Conservation (phyloP, 306 rosid genomes). For the Senna siamea region DNA sequence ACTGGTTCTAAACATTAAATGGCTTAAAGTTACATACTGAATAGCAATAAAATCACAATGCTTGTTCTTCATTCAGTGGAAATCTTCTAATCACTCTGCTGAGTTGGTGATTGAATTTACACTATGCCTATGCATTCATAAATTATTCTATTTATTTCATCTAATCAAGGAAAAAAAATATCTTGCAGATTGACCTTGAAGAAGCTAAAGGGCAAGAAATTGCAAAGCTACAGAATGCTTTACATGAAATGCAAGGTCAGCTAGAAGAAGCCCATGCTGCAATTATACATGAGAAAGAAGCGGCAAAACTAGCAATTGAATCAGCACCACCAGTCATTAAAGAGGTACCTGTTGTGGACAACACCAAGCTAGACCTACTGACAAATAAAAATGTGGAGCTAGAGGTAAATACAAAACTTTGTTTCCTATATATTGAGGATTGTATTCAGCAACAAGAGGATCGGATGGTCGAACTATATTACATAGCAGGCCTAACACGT, state of each 20-base stretch:
- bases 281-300: slow-evolving; percentile 76
- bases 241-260: slow-evolving; percentile 72
- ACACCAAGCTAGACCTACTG: slow-evolving; percentile 72
- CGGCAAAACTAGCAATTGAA: slow-evolving; percentile 81
- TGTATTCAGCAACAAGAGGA: slow-evolving; percentile 19
- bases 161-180: slow-evolving; percentile 31
- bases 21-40: slow-evolving; percentile 13
- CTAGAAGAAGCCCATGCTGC: slow-evolving; percentile 74
- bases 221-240: slow-evolving; percentile 58
- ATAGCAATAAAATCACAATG: slow-evolving; percentile 15
- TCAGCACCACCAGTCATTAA: slow-evolving; percentile 87
- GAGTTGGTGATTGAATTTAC: neutral
- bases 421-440: slow-evolving; percentile 13
- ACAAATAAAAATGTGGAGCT: slow-evolving; percentile 65
- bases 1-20: slow-evolving; percentile 22
- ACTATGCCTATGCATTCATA: slow-evolving; percentile 7
- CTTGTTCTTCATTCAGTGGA: slow-evolving; percentile 14
- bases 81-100: neutral
- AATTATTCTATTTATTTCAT: slow-evolving; percentile 3
- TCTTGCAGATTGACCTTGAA: slow-evolving; percentile 75
- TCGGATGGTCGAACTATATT: neutral
- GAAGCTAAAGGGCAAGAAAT: slow-evolving; percentile 86
- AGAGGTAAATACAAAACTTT: slow-evolving; percentile 52
- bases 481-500: too few relatives aligned
- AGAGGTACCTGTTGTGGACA: slow-evolving; percentile 81